Evolutionary conservation across 2,329 filamentous ascomycete species (phyloP).

Genomic region (Pyricularia sp.): DNA sequence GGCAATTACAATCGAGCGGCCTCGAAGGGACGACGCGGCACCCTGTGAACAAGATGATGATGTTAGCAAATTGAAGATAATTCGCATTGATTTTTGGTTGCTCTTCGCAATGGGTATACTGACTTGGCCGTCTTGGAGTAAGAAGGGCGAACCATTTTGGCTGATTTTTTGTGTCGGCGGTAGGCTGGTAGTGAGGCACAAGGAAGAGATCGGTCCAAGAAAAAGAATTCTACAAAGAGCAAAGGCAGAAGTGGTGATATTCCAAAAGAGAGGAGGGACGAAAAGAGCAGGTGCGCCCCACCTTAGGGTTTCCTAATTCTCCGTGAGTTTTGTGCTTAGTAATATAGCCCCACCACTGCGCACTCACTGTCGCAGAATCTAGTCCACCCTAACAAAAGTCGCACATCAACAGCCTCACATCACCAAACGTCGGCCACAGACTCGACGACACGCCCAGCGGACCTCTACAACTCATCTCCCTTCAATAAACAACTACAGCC

Average conservation of each 20-base stretch:
- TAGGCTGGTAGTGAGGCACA: background rate
- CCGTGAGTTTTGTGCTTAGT: too few species aligned
- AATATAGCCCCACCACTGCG: too few species aligned
- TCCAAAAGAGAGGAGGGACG: too few species aligned
- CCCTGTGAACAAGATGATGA: slow-evolving; percentile 27
- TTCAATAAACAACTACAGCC: slow-evolving; percentile 11
- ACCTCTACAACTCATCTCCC: background rate
- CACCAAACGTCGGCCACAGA: background rate
- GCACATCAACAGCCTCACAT: background rate
- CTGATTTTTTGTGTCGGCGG: background rate
- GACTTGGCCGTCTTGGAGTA: slow-evolving; percentile 97
- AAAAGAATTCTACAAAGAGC: background rate
- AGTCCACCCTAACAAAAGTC: background rate
- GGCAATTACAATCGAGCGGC: slow-evolving; percentile 75
- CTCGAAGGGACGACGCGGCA: slow-evolving; percentile 92
- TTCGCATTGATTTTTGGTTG: background rate
- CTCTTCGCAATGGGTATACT: background rate
- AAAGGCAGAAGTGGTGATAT: too few species aligned
- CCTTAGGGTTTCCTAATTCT: too few species aligned
- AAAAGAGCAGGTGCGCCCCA: too few species aligned
- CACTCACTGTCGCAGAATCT: too few species aligned
- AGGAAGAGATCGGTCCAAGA: background rate
- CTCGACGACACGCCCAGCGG: background rate
- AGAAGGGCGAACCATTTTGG: slow-evolving; percentile 42
- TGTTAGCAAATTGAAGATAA: background rate